A percentile compares a stretch with the other conserved stretches of the same genome.
These are phyloP conservation scores for Flaveria bidentis DNA, from an alignment of 129 eudicot genomes.

Conservation along the genomic window DNA sequence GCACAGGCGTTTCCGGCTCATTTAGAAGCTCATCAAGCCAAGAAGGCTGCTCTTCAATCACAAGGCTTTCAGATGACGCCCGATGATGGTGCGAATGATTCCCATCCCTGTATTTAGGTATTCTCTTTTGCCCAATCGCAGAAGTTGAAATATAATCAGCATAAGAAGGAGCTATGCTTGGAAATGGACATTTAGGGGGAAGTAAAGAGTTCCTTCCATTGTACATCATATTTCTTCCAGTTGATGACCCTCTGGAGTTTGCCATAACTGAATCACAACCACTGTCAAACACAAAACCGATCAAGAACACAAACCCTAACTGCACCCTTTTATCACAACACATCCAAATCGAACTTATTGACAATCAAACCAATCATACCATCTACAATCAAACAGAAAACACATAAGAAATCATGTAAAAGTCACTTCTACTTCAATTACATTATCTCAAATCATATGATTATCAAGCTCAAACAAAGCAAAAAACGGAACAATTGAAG, in stretches of 20 bases:
- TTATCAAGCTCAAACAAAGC: not conserved
- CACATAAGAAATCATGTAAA: not conserved
- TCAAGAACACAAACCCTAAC: not conserved
- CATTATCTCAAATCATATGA: not conserved
- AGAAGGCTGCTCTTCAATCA: constrained; percentile 74
- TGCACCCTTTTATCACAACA: not conserved
- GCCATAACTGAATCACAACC: constrained; percentile 48
- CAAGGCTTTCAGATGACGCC: constrained; percentile 63
- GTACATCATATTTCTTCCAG: constrained; percentile 52
- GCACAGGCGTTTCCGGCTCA: constrained; percentile 64
- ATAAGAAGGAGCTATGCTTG: constrained; percentile 62
- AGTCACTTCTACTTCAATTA: not conserved
- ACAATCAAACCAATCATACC: constrained; percentile 7
- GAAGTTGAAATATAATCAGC: constrained; percentile 52
- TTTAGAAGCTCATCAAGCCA: constrained; percentile 91
- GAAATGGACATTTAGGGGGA: constrained; percentile 89
- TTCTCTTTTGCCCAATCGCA: constrained; percentile 39
- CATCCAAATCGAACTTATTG: not conserved
- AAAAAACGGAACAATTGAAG: not conserved
- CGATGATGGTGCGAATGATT: constrained; percentile 57
- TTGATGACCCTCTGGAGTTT: constrained; percentile 62
- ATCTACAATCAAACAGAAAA: not conserved
- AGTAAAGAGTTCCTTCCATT: constrained; percentile 62
- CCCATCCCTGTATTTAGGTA: constrained; percentile 42
- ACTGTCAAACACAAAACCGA: not conserved